Evolutionary conservation across 2,329 filamentous ascomycete species (phyloP), one percentile per base, ranked within the genome.

Genomic region (Ambrosiella cleistominuta): DNA sequence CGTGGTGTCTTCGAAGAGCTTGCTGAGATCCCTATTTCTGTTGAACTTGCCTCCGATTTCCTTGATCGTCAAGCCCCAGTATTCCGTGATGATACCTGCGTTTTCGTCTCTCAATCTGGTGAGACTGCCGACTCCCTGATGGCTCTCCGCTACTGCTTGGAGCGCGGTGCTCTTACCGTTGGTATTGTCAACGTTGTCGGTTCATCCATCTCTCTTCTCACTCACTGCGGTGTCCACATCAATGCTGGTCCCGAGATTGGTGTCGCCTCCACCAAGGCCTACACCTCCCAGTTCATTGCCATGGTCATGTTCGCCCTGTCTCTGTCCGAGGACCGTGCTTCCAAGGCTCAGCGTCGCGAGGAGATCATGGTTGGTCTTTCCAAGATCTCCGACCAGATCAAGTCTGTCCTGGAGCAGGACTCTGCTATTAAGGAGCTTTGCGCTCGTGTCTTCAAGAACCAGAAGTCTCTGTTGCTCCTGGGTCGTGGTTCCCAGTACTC

Each of bases 221-320:
- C 93, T 63, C 93, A 98, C 81, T 98, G 93, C 68, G 93, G 93
- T 89, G 93, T 98, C 58, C 93, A 98, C 78, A 90, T 98, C 77
- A 98, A 98, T 73, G 93, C 93, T 64, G 93, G 93, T 59, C 93
- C 93, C 57, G 93, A 98, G 72, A 97, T 98, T 63, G 93, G 93
- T 82, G 93, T 98, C 64, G 93, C 93, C 61, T 97, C 91, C 52
- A 98, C 93, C 72, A 98, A 98, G 79, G 93, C 93, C 44, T 98
- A 98, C 76, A 98, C 93, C 12, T 97, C 93, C 52, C 93, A 98
- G 71, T 98, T 97, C 72, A 88, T 98, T 68, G 95, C 93, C 70
- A 96, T 98, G 89, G 86, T 97, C 74, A 98, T 98, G 93, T 97
- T 98, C 67, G 93, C 93, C 6, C 78, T 98, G 63, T 96, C 90